Base-by-base conservation (phyloP, 306 rosid species). In the Rosa multiflora region DNA sequence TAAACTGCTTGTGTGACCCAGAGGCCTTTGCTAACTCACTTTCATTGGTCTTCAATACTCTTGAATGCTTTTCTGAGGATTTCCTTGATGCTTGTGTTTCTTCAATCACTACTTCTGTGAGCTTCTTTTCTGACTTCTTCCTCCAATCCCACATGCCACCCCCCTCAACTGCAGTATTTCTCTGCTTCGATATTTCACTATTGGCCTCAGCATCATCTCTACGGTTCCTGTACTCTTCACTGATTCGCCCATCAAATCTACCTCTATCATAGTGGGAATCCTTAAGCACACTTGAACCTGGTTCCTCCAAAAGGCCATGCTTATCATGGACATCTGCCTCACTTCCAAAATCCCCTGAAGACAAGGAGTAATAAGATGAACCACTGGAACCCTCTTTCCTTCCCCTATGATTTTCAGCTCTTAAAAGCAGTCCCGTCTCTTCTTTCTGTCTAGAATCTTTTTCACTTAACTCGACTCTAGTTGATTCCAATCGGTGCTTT, bases 321-420 rank as follows among this genome's bases (percentile, higher is more conserved):
- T 85, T 88, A 73, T 93, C 88, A 61, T 78, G 81, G 80, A 85
- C 89, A 78, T 93, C 96, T 26, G 48, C n/a, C 78, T 93, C 96
- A 72, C 82, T 89, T 78, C 82, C 91, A 46, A 85, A 80, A 81
- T 86, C 91, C 64, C 89, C 96, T 15, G 90, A 71, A 13, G 93
- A 88, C 59, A 90, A 46, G 44, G 99, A 87, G 83, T 91, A 90
- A 87, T 89, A 93, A 82, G 98, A 93, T 76, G 99, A 96, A 85
- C 91, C 82, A 82, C 92, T 92, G 55, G 97, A 93, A 76, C 82
- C 83, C 78, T 81, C 90, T 85, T 87, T 88, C 58, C 78, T 85
- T 51, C 74, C 75, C 86, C 86, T 78, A 48, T n/a, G 77, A 76
- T 64, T 84, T 42, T 90, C 86, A 79, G 56, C 76, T 70, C 81